phyloP scores from a whole-genome alignment of 2,329 filamentous ascomycete genomes.

The Colletotrichum theobromicola region DNA sequence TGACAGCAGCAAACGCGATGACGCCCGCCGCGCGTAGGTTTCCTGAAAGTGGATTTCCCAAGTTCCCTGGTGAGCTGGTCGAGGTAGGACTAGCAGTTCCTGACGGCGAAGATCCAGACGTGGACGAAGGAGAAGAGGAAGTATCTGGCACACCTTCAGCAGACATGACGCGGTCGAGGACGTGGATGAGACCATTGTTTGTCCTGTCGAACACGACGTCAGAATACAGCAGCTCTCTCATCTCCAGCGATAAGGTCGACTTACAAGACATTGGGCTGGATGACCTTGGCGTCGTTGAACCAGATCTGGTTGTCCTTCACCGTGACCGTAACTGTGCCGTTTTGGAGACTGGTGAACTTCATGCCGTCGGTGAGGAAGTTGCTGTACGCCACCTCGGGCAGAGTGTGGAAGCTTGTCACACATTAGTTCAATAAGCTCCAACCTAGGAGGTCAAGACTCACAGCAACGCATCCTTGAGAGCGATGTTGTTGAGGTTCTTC shows the following conservation, averaged over 20 bases:
- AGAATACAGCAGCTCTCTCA: too few relatives aligned
- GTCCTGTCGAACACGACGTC: conserved; percentile 11
- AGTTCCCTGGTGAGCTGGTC: neutral
- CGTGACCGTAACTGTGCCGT: conserved; percentile 23
- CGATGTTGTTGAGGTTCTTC: conserved; percentile 5
- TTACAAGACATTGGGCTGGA: conserved; percentile 26
- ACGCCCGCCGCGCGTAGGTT: neutral
- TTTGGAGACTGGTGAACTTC: conserved; percentile 18
- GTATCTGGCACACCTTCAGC: neutral
- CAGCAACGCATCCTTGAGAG: conserved; percentile 23
- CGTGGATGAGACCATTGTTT: conserved; percentile 28
- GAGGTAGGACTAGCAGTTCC: neutral
- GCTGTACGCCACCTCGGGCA: conserved; percentile 23
- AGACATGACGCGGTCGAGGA: conserved; percentile 27
- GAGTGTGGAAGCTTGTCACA: conserved; percentile 22
- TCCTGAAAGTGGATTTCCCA: neutral
- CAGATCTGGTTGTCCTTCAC: conserved; percentile 24
- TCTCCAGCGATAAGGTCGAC: neutral
- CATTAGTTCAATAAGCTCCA: neutral
- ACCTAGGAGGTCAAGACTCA: neutral
- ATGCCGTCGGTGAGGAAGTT: conserved; percentile 24
- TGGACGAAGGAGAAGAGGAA: neutral
- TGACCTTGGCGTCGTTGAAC: conserved; percentile 29
- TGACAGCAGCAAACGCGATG: conserved; percentile 2
- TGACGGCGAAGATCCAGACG: neutral